phyloP scores from a whole-genome alignment of 306 rosid genomes.

The Sechiopsis laciniata region DNA sequence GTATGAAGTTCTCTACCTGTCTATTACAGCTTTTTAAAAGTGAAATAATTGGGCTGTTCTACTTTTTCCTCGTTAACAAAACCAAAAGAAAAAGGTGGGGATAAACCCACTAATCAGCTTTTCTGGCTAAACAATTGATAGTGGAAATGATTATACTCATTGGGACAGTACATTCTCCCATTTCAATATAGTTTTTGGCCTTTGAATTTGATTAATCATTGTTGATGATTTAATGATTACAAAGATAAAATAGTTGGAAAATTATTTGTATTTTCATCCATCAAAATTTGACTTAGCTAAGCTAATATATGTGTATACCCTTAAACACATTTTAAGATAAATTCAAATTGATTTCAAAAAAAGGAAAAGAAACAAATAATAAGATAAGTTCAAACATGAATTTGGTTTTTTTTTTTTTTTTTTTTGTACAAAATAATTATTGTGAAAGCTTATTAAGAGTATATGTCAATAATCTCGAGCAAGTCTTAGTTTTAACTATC shows the following conservation, averaged over 20 bases:
- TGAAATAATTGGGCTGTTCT: neutral
- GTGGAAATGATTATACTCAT: conserved; percentile 9
- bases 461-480: too few species aligned
- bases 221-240: neutral
- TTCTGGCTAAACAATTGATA: conserved; percentile 5
- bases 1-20: conserved; percentile 19
- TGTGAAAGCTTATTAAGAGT: too few species aligned
- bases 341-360: too few species aligned
- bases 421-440: too few species aligned
- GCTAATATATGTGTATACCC: too few species aligned
- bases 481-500: too few species aligned
- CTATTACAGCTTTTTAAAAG: conserved; percentile 10
- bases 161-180: conserved; percentile 7
- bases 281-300: neutral
- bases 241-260: neutral
- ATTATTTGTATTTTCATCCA: neutral
- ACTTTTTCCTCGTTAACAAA: conserved; percentile 13
- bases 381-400: too few species aligned
- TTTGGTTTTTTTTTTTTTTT: too few species aligned
- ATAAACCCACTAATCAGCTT: neutral
- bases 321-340: too few species aligned
- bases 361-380: too few species aligned
- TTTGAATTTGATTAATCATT: neutral
- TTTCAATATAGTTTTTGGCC: neutral
- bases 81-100: conserved; percentile 4